Base-by-base conservation (phyloP, 192 early-diverging fungal genomes). In the Backusella liffmaniae region DNA sequence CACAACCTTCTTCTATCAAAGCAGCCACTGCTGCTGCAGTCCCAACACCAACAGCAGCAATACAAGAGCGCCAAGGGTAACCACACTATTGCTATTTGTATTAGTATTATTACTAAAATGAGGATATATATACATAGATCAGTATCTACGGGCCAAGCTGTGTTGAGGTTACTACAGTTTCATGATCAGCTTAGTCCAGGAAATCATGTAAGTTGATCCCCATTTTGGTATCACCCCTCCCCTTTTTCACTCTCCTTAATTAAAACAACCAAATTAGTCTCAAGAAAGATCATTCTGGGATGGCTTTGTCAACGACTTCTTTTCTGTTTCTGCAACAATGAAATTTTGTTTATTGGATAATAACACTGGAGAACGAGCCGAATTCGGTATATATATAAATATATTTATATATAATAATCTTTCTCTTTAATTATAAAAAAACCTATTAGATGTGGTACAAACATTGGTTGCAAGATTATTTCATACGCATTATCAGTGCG, bases 401-500 rank as follows among this genome's bases (percentile, higher is more conserved):
- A 23, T 41, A 44, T 46, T 6, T 49, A 23, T 9, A 26, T 49
- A 26, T 8, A 32, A 72, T 4, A n/a, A 6, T 34, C 30, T 3
- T 32, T 32, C 3, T 32, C 13, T 8, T 67, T 49, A 72, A 46
- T 46, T 44, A 72, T 49, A 9, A 13, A 30, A 13, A 30, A 34
- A 32, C 26, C 5, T 72, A 34, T 53, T 72, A 53, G 44, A 51
- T 34, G n/a, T 35, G 7, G 56, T 46, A 72, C 71, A 51, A 12
- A 72, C 41, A 30, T 72, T 72, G 44, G 15, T 72, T 51, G 44
- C 32, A 53, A 72, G 49, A 72, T 32, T 34, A 21, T 53, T 53
- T 72, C 44, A 72, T 72, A 78, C 77, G n/a, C 51, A 78, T 35
- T 78, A 74, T 67, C 72, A 78, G 13, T 74, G 72, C 23, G 73